Evolutionary conservation across 1,284 basidiomycete species (phyloP).

Genomic region (Cutaneotrichosporon sp.): DNA sequence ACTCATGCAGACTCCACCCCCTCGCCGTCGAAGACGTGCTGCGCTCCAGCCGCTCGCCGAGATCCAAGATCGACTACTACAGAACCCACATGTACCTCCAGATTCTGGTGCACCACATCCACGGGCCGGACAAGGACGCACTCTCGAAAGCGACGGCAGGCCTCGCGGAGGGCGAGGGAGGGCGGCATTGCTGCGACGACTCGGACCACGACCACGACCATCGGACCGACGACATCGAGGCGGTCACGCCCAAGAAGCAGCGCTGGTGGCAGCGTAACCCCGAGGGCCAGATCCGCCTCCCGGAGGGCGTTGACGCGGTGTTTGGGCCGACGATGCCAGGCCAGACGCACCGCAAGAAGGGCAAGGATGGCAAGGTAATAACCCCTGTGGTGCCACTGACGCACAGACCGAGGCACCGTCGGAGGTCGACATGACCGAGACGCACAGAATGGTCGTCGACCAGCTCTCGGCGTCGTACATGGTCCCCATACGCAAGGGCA

Average conservation of each 20-base stretch:
- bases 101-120: constrained; percentile 51
- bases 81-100: constrained; percentile 52
- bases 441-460: constrained; percentile 49
- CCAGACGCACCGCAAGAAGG: constrained; percentile 7
- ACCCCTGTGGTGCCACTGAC: neutral
- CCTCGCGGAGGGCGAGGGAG: constrained; percentile 4
- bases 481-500: constrained; percentile 49
- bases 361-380: neutral
- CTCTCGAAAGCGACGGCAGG: constrained; percentile 30
- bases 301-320: constrained; percentile 50
- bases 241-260: neutral
- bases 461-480: constrained; percentile 52
- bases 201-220: neutral
- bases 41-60: constrained; percentile 44
- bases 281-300: constrained; percentile 31
- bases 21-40: constrained; percentile 53
- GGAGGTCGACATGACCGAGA: constrained; percentile 27
- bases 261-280: constrained; percentile 13
- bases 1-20: constrained; percentile 45
- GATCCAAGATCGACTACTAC: constrained; percentile 54
- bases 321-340: constrained; percentile 44
- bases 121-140: constrained; percentile 34
- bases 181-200: constrained; percentile 2
- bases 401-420: neutral
- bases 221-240: constrained; percentile 1